phyloP scores from a whole-genome alignment of 768 basidiomycete genomes.

The Harrya chromipes region DNA sequence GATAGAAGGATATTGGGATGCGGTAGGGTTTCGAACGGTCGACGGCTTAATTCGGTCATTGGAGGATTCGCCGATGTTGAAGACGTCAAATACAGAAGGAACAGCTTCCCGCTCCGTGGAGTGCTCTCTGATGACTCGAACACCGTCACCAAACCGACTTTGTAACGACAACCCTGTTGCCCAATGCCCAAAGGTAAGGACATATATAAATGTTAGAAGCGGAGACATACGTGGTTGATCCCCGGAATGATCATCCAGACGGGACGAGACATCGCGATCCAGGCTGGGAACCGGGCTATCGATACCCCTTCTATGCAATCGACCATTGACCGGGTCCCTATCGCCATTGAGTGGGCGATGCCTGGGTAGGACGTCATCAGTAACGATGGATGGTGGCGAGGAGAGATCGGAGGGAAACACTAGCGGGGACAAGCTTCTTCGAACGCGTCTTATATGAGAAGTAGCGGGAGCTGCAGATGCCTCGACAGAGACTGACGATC shows the following conservation, averaged over 20 bases:
- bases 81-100: slow-evolving; percentile 30
- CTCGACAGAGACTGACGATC: slow-evolving; percentile 13
- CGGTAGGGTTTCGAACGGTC: slow-evolving; percentile 5
- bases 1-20: slow-evolving; percentile 10
- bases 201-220: background rate
- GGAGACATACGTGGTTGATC: slow-evolving; percentile 11
- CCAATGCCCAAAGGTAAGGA: background rate
- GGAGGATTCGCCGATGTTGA: slow-evolving; percentile 22
- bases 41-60: slow-evolving; percentile 18
- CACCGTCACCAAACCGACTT: slow-evolving; percentile 9
- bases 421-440: slow-evolving; percentile 27
- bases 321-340: background rate
- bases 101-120: slow-evolving; percentile 19
- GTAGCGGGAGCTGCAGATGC: slow-evolving; percentile 1
- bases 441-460: slow-evolving; percentile 14
- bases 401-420: slow-evolving; percentile 18
- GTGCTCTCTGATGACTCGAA: slow-evolving; percentile 22
- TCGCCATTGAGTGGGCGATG: slow-evolving; percentile 7
- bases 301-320: slow-evolving; percentile 6
- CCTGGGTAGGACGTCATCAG: slow-evolving; percentile 18
- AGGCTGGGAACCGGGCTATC: slow-evolving; percentile 5
- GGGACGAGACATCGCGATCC: slow-evolving; percentile 6
- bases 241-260: slow-evolving; percentile 1
- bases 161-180: slow-evolving; percentile 4
- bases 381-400: slow-evolving; percentile 8